Evolutionary conservation across 2,329 filamentous ascomycete genomes (phyloP), one percentile per base, ranked within the genome.

Genomic region (Pseudohalonectria lignicola): DNA sequence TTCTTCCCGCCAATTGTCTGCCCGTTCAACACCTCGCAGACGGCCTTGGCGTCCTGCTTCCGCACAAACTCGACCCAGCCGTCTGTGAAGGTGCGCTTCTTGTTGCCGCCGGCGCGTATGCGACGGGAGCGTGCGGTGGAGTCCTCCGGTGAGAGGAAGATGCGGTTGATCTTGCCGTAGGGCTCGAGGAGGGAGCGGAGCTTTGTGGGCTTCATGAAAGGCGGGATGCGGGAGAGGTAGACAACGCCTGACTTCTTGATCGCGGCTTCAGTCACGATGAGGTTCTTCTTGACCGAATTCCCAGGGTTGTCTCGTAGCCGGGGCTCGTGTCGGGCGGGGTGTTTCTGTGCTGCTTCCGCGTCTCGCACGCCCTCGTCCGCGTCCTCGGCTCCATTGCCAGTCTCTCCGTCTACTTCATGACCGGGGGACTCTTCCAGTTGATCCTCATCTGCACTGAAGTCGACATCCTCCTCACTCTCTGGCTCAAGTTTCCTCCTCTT

Each of bases 191-290:
- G 76, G 15, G 79, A 78, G 46, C 82, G 78, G 30, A 92, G 67
- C 53, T 88, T 88, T 37, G 69, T 65, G 6, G 85, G 84, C 51
- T 87, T 88, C 84, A 93, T 92, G 59, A 88, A 93, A 0, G 86
- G 86, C 4, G 86, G 86, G 45, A 92, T 76, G 42, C 86, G 78
- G 4, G 84, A 90, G 44, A 93, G 69, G 61, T 92, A 93, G 43
- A 92, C 68, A 11, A 93, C 82, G 45, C 86, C 86, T 0, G 83
- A 86, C 54, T 79, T 82, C 48, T 75, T 76, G 42, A 82, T 69
- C 17, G 78, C 76, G 26, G 71, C 71, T 44, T 78, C 74, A 10
- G 76, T 73, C 5, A 69, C 67, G 29, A 81, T 71, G 35, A 84
- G 71, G 53, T 84, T 82, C 61, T 82, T 79, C 54, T 80, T 76